Evolutionary conservation across 352 stramenopile genomes (phyloP).

Genomic region (Globisporangium sylvaticum): DNA sequence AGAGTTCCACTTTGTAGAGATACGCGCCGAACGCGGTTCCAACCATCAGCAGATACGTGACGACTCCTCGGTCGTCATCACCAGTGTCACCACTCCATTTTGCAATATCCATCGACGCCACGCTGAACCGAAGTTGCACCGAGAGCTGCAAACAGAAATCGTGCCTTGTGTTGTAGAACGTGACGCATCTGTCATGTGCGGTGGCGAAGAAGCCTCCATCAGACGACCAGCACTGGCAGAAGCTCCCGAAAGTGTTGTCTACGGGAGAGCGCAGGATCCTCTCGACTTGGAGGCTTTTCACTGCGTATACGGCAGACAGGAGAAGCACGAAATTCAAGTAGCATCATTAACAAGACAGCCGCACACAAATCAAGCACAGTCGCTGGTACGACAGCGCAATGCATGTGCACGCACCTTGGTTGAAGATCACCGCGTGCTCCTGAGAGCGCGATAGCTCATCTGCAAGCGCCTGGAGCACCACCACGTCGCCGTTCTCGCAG

Average conservation of each 20-base stretch:
- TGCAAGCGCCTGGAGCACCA: conserved; percentile 26
- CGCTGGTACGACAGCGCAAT: no score
- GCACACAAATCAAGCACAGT: no score
- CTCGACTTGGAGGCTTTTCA: conserved; percentile 19
- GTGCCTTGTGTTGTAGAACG: conserved; percentile 24
- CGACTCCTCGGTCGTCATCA: neutral
- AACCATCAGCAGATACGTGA: conserved; percentile 21
- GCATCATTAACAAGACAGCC: no score
- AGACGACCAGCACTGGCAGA: conserved; percentile 53
- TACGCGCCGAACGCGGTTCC: conserved; percentile 33
- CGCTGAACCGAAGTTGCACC: conserved; percentile 29
- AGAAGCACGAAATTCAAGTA: no score
- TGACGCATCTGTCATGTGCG: conserved; percentile 27
- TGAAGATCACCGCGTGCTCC: neutral
- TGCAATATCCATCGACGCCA: conserved; percentile 32
- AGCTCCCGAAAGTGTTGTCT: conserved; percentile 17
- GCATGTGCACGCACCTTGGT: neutral
- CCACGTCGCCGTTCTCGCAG: conserved; percentile 45
- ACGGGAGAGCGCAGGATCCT: conserved; percentile 30
- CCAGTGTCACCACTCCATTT: no score
- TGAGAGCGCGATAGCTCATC: neutral
- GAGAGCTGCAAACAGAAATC: conserved; percentile 16
- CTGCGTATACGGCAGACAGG: no score
- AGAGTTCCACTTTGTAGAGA: conserved; percentile 27
- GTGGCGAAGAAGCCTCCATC: conserved; percentile 28